Conservation (phyloP, 306 rosid genomes). For the Carpinus fangiana region DNA sequence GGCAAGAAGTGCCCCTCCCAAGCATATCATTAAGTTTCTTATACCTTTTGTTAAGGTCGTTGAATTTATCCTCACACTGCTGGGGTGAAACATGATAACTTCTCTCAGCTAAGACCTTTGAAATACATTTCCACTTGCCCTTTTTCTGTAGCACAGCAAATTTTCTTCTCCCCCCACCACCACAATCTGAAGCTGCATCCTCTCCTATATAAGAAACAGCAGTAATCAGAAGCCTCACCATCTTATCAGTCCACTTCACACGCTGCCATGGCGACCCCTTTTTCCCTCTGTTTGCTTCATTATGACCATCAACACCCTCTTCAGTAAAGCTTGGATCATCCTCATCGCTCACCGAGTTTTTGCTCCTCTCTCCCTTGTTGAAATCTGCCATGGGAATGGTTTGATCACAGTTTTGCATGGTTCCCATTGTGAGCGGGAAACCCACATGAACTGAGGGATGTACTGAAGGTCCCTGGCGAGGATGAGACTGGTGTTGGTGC, state of each 20-base stretch:
- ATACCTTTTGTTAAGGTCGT: constrained; percentile 90
- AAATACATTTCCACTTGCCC: constrained; percentile 91
- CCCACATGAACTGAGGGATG: constrained; percentile 60
- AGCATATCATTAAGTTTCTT: constrained; percentile 85
- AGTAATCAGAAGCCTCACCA: constrained; percentile 89
- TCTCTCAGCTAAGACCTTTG: constrained; percentile 94
- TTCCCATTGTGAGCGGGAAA: constrained; percentile 63
- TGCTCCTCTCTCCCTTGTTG: constrained; percentile 64
- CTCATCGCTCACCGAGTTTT: constrained; percentile 72
- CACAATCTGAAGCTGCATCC: constrained; percentile 51
- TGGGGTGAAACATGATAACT: constrained; percentile 85
- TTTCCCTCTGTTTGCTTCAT: constrained; percentile 56
- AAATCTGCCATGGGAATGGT: constrained; percentile 54
- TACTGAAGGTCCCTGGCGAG: constrained; percentile 53
- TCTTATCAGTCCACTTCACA: constrained; percentile 89
- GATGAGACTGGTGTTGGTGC: constrained; percentile 54
- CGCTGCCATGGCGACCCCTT: constrained; percentile 80
- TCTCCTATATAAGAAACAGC: constrained; percentile 84
- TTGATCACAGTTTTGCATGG: constrained; percentile 57
- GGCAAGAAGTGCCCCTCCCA: constrained; percentile 91
- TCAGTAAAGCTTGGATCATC: constrained; percentile 73
- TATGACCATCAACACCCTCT: constrained; percentile 61
- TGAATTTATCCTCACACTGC: constrained; percentile 96
- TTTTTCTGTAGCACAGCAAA: constrained; percentile 67
- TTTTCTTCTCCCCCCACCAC: constrained; percentile 66